Conservation (phyloP, 2,329 filamentous ascomycete species). For the Neonectria faginata region DNA sequence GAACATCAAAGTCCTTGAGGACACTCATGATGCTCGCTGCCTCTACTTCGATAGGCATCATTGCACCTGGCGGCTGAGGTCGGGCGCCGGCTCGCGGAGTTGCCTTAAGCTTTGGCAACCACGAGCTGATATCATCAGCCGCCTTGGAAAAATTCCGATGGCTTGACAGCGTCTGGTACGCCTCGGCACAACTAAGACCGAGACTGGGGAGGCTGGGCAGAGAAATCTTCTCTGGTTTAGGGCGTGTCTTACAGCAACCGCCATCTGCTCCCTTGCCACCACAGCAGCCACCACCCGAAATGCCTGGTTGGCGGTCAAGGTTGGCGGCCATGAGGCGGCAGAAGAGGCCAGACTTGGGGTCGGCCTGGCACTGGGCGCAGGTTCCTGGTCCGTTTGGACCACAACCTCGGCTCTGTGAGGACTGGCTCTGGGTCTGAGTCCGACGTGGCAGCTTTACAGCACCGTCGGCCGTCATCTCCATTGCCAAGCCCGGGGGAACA, state of each 20-base stretch:
- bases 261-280: slow-evolving; percentile 69
- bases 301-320: slow-evolving; percentile 58
- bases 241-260: slow-evolving; percentile 71
- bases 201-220: slow-evolving; percentile 58
- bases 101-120: slow-evolving; percentile 79
- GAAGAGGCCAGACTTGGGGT: slow-evolving; percentile 84
- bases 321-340: slow-evolving; percentile 83
- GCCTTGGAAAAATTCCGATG: slow-evolving; percentile 82
- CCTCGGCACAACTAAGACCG: slow-evolving; percentile 79
- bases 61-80: slow-evolving; percentile 52
- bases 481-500: slow-evolving; percentile 62
- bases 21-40: slow-evolving; percentile 88
- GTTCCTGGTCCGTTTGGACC: slow-evolving; percentile 80
- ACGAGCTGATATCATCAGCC: slow-evolving; percentile 78
- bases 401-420: slow-evolving; percentile 56
- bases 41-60: slow-evolving; percentile 79
- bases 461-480: slow-evolving; percentile 70
- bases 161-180: slow-evolving; percentile 81
- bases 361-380: slow-evolving; percentile 80
- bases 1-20: slow-evolving; percentile 82
- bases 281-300: slow-evolving; percentile 67
- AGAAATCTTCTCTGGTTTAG: slow-evolving; percentile 50
- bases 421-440: slow-evolving; percentile 47
- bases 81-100: slow-evolving; percentile 54
- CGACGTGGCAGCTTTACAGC: slow-evolving; percentile 69